Evolutionary conservation across 495 filamentous ascomycete species (phyloP), one percentile per base, ranked within the genome.

Genomic region (Neurospora cerealis): DNA sequence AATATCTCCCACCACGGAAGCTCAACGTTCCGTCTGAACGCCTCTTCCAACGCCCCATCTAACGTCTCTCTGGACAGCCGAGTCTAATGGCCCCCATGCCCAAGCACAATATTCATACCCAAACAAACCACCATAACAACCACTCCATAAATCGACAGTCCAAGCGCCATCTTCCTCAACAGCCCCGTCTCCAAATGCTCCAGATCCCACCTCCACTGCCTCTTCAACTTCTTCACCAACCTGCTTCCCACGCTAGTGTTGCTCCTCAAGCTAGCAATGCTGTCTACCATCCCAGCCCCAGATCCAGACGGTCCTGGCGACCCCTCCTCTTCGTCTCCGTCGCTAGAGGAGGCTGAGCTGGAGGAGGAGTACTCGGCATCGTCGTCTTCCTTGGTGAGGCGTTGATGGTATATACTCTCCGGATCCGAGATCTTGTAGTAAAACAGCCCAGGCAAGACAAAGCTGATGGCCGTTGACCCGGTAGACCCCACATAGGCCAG

Each of bases 351-450:
- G 28, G 32, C 19, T 2, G 28, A 66, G 28, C 24, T 8, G 6
- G 54, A 66, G 10, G 81, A 83, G 0, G 84, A 72, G 21, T 82
- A 82, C 13, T 83, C 81, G 10, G 81, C 87, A 74, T 93, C 91
- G 74, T 98, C 95, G 77, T 98, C 94, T 77, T 96, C 94, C 80
- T 97, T 97, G 76, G 93, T 86, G 21, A 97, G 83, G 11, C 91
- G 90, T 77, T 94, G 93, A 76, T 97, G 94, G 69, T 93, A 86
- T 72, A 91, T 87, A 10, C 92, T 93, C 54, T 97, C 90, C 0
- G 96, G 96, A 15, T 91, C 88, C 0, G 91, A 93, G 72, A 99
- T 98, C 83, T 98, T 98, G 86, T 98, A 98, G 85, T 98, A 99
- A 81, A 99, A 98, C 17, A 98, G 80, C 0, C 96, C 96, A 0